Conservation (phyloP, 805 yeast genomes). For the Isabelozyma pseudorhagii region DNA sequence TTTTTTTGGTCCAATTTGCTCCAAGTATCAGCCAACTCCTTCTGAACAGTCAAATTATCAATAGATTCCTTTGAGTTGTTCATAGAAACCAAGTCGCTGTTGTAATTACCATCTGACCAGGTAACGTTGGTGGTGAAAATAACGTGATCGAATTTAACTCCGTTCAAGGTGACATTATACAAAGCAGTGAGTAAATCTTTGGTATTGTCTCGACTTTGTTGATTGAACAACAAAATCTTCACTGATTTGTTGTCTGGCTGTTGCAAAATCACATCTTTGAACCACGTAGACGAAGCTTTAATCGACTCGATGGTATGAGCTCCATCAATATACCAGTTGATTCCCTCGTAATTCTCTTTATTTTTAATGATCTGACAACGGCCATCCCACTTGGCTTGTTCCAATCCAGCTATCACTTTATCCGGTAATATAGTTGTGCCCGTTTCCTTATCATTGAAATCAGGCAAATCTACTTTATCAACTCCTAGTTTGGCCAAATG, state of each 20-base stretch:
- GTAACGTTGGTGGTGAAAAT: constrained; percentile 90
- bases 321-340: constrained; percentile 90
- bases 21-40: constrained; percentile 72
- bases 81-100: constrained; percentile 79
- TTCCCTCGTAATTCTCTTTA: constrained; percentile 32
- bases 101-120: constrained; percentile 78
- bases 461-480: constrained; percentile 16
- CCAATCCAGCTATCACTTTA: constrained; percentile 57
- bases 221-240: constrained; percentile 76
- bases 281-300: constrained; percentile 82
- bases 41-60: constrained; percentile 79
- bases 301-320: constrained; percentile 94
- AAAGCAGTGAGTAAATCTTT: constrained; percentile 57
- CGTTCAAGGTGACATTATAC: constrained; percentile 35
- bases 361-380: constrained; percentile 74
- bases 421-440: constrained; percentile 40
- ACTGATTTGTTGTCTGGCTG: constrained; percentile 6
- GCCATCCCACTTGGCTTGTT: constrained; percentile 85
- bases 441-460: constrained; percentile 10
- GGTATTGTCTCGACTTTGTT: constrained; percentile 85
- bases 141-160: constrained; percentile 63
- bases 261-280: constrained; percentile 23
- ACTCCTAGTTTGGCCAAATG: constrained; percentile 55
- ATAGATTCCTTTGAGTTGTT: constrained; percentile 79
- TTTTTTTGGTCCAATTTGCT: constrained; percentile 40